A percentile compares a stretch with the other conserved stretches of the same genome.
phyloP scores from a whole-genome alignment of 1,284 basidiomycete species.

The Cutaneotrichosporon sp. region DNA sequence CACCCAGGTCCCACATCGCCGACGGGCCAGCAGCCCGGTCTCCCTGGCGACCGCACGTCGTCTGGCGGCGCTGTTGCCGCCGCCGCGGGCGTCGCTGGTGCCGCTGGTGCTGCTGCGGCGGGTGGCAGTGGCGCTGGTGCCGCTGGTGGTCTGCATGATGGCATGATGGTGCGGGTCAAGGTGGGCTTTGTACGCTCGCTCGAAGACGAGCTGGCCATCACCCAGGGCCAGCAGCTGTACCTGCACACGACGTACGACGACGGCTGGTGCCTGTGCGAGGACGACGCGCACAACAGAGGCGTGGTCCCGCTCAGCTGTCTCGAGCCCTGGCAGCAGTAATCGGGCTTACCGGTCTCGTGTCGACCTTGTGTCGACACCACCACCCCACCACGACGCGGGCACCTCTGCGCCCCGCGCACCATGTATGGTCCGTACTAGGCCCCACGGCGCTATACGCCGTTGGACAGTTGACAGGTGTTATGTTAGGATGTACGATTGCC shows the following conservation, averaged over 20 bases:
- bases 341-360: background rate
- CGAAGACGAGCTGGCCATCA: slow-evolving; percentile 47
- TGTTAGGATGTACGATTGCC: slow-evolving; percentile 8
- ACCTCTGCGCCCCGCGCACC: background rate
- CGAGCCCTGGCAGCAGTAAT: slow-evolving; percentile 26
- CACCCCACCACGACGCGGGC: background rate
- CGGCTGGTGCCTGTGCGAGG: slow-evolving; percentile 47
- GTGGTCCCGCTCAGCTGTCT: slow-evolving; percentile 47
- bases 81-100: slow-evolving; percentile 4
- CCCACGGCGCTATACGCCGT: background rate
- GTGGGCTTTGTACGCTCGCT: slow-evolving; percentile 45
- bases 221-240: slow-evolving; percentile 46
- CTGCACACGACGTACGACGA: slow-evolving; percentile 47
- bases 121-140: slow-evolving; percentile 4
- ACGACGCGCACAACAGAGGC: slow-evolving; percentile 38
- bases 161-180: slow-evolving; percentile 42
- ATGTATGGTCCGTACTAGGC: background rate
- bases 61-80: slow-evolving; percentile 6
- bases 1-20: background rate
- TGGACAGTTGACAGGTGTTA: slow-evolving; percentile 1
- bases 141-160: slow-evolving; percentile 30
- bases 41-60: background rate
- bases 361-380: background rate
- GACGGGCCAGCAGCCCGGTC: background rate
- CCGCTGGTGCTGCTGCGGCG: slow-evolving; percentile 5